phyloP scores from a whole-genome alignment of 1,139 yeast species.

The Hanseniaspora sp. region DNA sequence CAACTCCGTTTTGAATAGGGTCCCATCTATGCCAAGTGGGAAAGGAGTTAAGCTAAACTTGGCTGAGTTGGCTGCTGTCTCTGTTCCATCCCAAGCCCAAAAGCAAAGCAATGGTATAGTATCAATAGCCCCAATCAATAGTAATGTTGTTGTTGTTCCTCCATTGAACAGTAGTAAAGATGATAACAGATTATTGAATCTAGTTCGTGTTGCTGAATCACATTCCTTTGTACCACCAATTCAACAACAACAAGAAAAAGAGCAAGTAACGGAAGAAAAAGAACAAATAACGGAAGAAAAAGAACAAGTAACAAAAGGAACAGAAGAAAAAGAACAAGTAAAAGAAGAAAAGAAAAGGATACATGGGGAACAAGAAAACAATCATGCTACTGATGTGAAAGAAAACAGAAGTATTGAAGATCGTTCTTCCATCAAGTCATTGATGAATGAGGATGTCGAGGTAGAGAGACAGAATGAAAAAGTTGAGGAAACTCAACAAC shows the following conservation, averaged over 20 bases:
- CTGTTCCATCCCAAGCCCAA: not conserved
- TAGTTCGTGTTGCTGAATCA: not conserved
- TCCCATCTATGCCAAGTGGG: not conserved
- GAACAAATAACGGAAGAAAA: conserved; percentile 16
- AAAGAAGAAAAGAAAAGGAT: too few species aligned
- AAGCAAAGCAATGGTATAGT: not conserved
- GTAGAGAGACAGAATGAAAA: too few species aligned
- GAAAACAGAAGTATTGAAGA: too few species aligned
- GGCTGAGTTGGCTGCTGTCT: conserved; percentile 8
- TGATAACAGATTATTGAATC: not conserved
- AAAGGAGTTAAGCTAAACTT: conserved; percentile 9
- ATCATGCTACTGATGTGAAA: too few species aligned
- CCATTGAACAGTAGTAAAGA: not conserved
- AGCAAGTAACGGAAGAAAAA: conserved; percentile 7
- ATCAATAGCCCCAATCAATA: not conserved
- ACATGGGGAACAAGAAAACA: too few species aligned
- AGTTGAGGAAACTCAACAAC: conserved; percentile 10
- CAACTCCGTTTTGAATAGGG: conserved; percentile 6
- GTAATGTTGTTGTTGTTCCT: not conserved
- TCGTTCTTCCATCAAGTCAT: too few species aligned
- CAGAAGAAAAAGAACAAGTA: conserved; percentile 18
- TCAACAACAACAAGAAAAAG: not conserved
- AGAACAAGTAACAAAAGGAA: not conserved
- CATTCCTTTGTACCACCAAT: not conserved
- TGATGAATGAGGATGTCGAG: too few species aligned